phyloP scores from a whole-genome alignment of 2,329 filamentous ascomycete genomes.

The Arthroderma sp. region DNA sequence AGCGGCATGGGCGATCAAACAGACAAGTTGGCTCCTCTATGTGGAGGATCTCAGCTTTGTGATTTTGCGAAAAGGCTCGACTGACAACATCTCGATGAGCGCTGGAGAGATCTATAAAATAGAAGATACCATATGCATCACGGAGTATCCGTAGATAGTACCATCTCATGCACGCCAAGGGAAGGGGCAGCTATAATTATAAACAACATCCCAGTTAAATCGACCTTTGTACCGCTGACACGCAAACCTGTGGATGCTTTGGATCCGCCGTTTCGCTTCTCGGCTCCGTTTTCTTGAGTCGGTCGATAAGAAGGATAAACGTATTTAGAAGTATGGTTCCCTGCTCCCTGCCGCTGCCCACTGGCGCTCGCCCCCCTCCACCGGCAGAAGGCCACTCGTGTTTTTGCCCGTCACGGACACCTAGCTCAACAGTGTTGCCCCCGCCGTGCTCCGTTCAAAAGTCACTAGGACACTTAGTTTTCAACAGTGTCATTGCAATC shows the following conservation, averaged over 20 bases:
- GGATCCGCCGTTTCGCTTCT: slow-evolving; percentile 3
- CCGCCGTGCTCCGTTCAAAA: not conserved
- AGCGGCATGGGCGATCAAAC: not conserved
- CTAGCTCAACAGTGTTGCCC: not conserved
- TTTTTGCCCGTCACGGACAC: not conserved
- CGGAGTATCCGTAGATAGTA: no score
- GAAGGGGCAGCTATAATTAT: not conserved
- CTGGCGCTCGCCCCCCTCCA: not conserved
- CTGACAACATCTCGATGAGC: not conserved
- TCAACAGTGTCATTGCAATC: not conserved
- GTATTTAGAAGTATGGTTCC: not conserved
- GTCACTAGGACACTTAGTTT: not conserved
- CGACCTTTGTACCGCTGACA: not conserved
- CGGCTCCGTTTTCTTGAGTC: not conserved
- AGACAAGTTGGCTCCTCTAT: not conserved
- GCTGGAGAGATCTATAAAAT: not conserved
- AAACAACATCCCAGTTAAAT: not conserved
- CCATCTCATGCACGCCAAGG: not conserved
- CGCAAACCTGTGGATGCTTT: not conserved
- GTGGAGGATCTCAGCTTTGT: not conserved
- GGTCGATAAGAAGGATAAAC: not conserved
- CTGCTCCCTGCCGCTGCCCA: not conserved
- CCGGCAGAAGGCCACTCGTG: not conserved
- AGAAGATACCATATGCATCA: no score
- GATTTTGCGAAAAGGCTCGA: not conserved